Evolutionary conservation across 2,329 filamentous ascomycete genomes (phyloP).

Genomic region (Hypoxylon sp.): DNA sequence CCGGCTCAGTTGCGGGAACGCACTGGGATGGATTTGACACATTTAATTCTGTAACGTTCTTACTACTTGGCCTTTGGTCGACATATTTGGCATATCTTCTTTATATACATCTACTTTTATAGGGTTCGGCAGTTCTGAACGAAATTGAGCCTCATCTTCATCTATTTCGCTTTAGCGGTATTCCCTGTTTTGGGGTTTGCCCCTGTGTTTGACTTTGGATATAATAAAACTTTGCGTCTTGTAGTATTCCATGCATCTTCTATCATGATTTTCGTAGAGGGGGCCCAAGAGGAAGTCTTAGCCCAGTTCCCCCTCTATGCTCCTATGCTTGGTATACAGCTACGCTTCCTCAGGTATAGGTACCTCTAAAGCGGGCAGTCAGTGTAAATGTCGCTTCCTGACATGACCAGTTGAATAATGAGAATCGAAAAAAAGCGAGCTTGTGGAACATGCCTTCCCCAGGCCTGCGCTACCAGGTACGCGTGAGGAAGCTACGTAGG

Average conservation of each 20-base stretch:
- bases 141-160: conserved; percentile 23
- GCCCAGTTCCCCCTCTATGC: too few relatives aligned
- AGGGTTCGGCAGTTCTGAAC: conserved; percentile 21
- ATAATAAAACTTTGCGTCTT: too few relatives aligned
- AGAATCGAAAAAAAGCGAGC: neutral
- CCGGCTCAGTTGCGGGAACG: neutral
- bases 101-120: conserved; percentile 38
- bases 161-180: neutral
- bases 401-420: too few relatives aligned
- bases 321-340: too few relatives aligned
- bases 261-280: too few relatives aligned
- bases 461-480: neutral
- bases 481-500: neutral
- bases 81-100: conserved; percentile 30
- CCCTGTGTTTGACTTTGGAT: neutral
- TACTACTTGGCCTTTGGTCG: conserved; percentile 29
- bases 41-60: conserved; percentile 39
- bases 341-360: too few relatives aligned
- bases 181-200: neutral
- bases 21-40: conserved; percentile 10
- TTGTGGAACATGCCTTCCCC: neutral
- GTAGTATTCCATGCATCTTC: too few relatives aligned
- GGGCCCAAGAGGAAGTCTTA: too few relatives aligned
- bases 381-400: too few relatives aligned
- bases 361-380: too few relatives aligned